phyloP scores from a whole-genome alignment of 2,329 filamentous ascomycete species.

The Aureobasidium subglaciale region DNA sequence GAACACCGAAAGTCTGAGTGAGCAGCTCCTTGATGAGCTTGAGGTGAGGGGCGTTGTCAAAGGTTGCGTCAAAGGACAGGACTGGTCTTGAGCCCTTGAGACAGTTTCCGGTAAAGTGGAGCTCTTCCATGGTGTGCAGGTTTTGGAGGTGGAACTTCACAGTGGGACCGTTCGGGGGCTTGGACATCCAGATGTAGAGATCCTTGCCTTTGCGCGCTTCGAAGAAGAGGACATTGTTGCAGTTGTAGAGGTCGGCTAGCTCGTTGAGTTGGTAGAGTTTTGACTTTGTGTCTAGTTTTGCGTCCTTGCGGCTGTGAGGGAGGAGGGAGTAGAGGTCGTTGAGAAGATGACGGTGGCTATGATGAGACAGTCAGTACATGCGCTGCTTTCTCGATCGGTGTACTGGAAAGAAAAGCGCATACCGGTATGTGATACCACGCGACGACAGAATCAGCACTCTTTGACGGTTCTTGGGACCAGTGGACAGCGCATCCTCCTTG shows the following conservation, averaged over 20 bases:
- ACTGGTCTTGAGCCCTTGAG: slow-evolving; percentile 87
- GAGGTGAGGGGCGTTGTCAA: slow-evolving; percentile 64
- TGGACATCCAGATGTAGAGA: slow-evolving; percentile 88
- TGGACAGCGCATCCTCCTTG: slow-evolving; percentile 25
- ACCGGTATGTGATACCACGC: slow-evolving; percentile 84
- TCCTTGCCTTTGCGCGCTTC: slow-evolving; percentile 92
- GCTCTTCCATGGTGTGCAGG: slow-evolving; percentile 90
- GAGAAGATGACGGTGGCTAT: slow-evolving; percentile 83
- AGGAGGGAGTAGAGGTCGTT: slow-evolving; percentile 83
- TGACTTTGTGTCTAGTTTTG: slow-evolving; percentile 93
- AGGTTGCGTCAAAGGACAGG: slow-evolving; percentile 82
- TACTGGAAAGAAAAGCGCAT: slow-evolving; percentile 23
- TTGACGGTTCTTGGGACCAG: slow-evolving; percentile 38
- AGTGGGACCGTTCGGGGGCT: slow-evolving; percentile 76
- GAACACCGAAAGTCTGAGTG: slow-evolving; percentile 84
- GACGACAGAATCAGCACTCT: slow-evolving; percentile 86
- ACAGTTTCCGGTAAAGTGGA: slow-evolving; percentile 95
- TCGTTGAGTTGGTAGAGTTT: slow-evolving; percentile 78
- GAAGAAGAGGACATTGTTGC: slow-evolving; percentile 92
- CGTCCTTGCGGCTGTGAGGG: slow-evolving; percentile 87
- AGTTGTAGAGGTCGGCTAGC: slow-evolving; percentile 72
- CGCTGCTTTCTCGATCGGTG: not conserved
- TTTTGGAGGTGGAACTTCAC: slow-evolving; percentile 68
- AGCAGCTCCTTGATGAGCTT: slow-evolving; percentile 84
- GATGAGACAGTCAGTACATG: not conserved